Conservation (phyloP, 352 stramenopile genomes). For the Globisporangium nagaii region DNA sequence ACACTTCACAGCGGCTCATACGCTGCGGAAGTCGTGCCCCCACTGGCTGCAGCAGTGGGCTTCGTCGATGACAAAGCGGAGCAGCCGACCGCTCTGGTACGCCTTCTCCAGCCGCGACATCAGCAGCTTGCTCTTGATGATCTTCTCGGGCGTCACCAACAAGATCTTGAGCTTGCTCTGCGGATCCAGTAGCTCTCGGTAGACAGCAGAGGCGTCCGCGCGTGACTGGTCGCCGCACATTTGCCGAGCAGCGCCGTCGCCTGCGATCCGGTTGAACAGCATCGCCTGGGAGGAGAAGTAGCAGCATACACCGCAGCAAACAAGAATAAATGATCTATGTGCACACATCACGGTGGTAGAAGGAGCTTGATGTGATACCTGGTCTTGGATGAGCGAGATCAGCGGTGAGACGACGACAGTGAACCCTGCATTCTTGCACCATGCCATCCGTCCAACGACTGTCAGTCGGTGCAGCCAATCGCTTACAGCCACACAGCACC, state of each 20-base stretch:
- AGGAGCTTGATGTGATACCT: no score
- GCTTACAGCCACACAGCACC: no score
- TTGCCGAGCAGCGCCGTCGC: slow-evolving; percentile 37
- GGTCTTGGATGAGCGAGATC: slow-evolving; percentile 91
- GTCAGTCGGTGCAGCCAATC: background rate
- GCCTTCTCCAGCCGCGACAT: slow-evolving; percentile 90
- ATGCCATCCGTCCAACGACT: background rate
- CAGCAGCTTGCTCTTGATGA: slow-evolving; percentile 85
- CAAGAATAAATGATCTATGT: no score
- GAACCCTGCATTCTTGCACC: slow-evolving; percentile 43
- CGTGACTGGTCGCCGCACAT: slow-evolving; percentile 55
- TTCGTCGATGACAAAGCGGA: slow-evolving; percentile 93
- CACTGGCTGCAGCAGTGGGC: slow-evolving; percentile 82
- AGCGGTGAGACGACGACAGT: slow-evolving; percentile 91
- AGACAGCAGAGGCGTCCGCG: slow-evolving; percentile 46
- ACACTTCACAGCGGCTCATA: slow-evolving; percentile 13
- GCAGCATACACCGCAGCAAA: no score
- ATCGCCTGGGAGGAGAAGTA: slow-evolving; percentile 25
- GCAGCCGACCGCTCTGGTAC: slow-evolving; percentile 64
- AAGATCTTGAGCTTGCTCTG: slow-evolving; percentile 68
- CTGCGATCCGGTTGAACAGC: slow-evolving; percentile 67
- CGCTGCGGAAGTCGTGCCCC: slow-evolving; percentile 79
- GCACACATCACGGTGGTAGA: no score
- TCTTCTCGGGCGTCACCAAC: slow-evolving; percentile 91
- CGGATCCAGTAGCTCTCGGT: slow-evolving; percentile 79